Evolutionary conservation across 495 filamentous ascomycete species (phyloP).

Genomic region (Xylaria scruposa): DNA sequence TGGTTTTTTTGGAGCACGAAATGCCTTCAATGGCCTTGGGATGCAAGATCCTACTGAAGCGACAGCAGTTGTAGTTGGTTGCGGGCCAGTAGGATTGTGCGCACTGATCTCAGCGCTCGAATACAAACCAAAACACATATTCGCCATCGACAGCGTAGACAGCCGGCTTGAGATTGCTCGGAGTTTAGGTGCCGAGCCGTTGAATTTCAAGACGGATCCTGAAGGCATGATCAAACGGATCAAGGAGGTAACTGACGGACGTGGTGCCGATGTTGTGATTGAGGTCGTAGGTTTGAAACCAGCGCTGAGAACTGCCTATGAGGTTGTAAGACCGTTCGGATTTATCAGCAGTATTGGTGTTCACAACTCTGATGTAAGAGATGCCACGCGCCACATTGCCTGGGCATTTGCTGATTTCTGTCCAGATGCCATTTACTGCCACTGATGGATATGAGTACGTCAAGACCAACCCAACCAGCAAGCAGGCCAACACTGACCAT

Average conservation of each 20-base stretch:
- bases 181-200: slow-evolving; percentile 81
- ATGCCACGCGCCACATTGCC: background rate
- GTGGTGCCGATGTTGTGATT: slow-evolving; percentile 89
- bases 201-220: slow-evolving; percentile 77
- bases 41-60: slow-evolving; percentile 68
- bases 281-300: slow-evolving; percentile 90
- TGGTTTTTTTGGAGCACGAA: slow-evolving; percentile 87
- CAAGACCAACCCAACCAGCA: background rate
- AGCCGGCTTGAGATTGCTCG: slow-evolving; percentile 78
- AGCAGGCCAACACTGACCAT: slow-evolving; percentile 25
- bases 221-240: slow-evolving; percentile 73
- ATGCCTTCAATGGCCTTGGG: slow-evolving; percentile 74
- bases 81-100: slow-evolving; percentile 88
- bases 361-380: slow-evolving; percentile 79
- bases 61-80: slow-evolving; percentile 83
- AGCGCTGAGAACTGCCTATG: slow-evolving; percentile 83
- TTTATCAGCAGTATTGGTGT: slow-evolving; percentile 89
- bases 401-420: slow-evolving; percentile 31
- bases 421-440: slow-evolving; percentile 82
- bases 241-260: slow-evolving; percentile 76
- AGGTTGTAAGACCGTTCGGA: slow-evolving; percentile 86
- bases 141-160: slow-evolving; percentile 85
- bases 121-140: slow-evolving; percentile 77
- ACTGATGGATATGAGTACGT: slow-evolving; percentile 75
- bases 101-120: slow-evolving; percentile 84